Percentiles rank a stretch among this genome's conserved stretches.
phyloP scores from a whole-genome alignment of 176 grass and related monocot genomes.

The Avena insularis region DNA sequence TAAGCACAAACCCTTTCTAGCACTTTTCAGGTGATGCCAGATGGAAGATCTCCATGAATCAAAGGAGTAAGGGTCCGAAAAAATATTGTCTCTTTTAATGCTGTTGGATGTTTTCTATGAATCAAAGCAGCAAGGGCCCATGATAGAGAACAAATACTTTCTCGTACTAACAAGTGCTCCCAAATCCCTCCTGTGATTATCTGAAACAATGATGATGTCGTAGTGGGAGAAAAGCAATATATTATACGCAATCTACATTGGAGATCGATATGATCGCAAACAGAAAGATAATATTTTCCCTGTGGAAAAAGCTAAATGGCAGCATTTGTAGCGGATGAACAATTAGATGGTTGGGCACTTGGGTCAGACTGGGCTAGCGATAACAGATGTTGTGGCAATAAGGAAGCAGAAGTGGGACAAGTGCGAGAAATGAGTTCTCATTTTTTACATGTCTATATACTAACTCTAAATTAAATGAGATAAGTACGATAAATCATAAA shows the following conservation, averaged over 20 bases:
- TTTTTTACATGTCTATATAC: too few species aligned
- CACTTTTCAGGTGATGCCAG: slow-evolving; percentile 11
- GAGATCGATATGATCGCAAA: slow-evolving; percentile 36
- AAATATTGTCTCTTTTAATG: not conserved
- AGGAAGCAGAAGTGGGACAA: too few species aligned
- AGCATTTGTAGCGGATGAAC: not conserved
- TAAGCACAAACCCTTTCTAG: not conserved
- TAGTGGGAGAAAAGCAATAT: slow-evolving; percentile 25
- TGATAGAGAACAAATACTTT: not conserved
- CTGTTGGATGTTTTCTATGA: not conserved
- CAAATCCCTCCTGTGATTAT: slow-evolving; percentile 39
- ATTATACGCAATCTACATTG: slow-evolving; percentile 32
- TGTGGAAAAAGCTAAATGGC: not conserved
- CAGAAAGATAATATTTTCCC: slow-evolving; percentile 11
- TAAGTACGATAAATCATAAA: too few species aligned
- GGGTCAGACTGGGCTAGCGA: not conserved
- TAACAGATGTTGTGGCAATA: not conserved
- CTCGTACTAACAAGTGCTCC: slow-evolving; percentile 27
- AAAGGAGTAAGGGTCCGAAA: slow-evolving; percentile 49
- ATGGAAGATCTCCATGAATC: slow-evolving; percentile 36
- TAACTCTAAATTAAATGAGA: too few species aligned
- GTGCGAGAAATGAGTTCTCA: too few species aligned
- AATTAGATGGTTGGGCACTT: not conserved
- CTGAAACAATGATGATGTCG: not conserved
- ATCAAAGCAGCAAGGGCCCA: slow-evolving; percentile 20